Conservation (phyloP, 768 basidiomycete genomes). For the Lepiota venenata region DNA sequence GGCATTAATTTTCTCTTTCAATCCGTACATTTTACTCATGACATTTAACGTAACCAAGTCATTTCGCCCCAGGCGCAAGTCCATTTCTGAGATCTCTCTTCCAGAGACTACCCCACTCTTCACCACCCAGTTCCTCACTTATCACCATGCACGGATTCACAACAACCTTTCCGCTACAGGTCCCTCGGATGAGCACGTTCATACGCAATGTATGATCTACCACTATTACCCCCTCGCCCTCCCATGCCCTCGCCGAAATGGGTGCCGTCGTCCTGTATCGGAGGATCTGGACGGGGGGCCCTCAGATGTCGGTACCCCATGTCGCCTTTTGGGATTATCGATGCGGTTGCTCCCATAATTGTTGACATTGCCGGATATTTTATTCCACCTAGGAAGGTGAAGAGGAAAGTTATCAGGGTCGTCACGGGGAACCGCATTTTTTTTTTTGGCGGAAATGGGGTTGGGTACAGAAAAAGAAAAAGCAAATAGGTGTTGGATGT, state of each 20-base stretch:
- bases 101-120: no score
- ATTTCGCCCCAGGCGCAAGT: no score
- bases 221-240: neutral
- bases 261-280: neutral
- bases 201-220: neutral
- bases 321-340: neutral
- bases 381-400: neutral
- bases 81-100: no score
- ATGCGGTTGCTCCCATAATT: neutral
- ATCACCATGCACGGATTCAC: no score
- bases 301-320: neutral
- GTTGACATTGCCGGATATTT: neutral
- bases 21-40: no score
- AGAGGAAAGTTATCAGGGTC: neutral
- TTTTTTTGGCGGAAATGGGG: no score
- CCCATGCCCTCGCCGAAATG: neutral
- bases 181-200: slow-evolving; percentile 8
- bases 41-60: no score
- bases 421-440: no score
- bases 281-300: neutral
- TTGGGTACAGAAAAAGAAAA: no score
- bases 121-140: no score
- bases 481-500: no score
- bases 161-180: neutral
- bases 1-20: no score